Percentiles rank a stretch among this genome's conserved stretches.
Conservation (phyloP, 164 flowering plant species). For the Vitis amurensis region DNA sequence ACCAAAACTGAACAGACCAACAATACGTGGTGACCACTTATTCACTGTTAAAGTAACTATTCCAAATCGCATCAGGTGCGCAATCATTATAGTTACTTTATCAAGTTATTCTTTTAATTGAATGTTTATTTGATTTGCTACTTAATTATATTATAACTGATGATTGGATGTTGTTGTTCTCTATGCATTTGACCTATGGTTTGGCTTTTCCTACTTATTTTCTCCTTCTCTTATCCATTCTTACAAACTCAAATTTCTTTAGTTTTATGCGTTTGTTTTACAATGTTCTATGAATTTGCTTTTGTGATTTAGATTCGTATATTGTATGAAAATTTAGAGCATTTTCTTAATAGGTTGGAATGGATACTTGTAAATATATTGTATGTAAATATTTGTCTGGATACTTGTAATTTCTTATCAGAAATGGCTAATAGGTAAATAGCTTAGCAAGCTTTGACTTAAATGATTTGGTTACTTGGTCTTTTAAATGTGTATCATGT, state of each 20-base stretch:
- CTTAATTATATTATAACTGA: no score
- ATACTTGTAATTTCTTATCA: no score
- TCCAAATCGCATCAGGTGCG: slow-evolving; percentile 84
- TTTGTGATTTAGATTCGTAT: neutral
- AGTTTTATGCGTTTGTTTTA: neutral
- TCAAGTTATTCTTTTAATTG: no score
- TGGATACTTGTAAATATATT: neutral
- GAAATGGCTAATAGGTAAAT: no score
- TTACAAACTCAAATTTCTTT: neutral
- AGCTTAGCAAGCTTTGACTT: neutral
- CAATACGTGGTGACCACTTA: slow-evolving; percentile 96
- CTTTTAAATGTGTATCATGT: no score
- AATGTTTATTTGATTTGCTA: neutral
- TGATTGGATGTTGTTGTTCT: no score
- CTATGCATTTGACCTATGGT: no score
- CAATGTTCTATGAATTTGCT: no score
- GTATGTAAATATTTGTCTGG: no score
- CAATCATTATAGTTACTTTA: neutral
- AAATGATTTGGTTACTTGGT: no score
- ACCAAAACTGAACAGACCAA: slow-evolving; percentile 84
- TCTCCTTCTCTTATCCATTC: neutral
- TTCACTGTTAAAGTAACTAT: slow-evolving; percentile 80
- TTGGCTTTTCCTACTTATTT: no score
- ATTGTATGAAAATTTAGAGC: neutral
- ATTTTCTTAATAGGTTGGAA: neutral